Conservation (phyloP, 139 green algal species). For the Zygnema cylindricum region DNA sequence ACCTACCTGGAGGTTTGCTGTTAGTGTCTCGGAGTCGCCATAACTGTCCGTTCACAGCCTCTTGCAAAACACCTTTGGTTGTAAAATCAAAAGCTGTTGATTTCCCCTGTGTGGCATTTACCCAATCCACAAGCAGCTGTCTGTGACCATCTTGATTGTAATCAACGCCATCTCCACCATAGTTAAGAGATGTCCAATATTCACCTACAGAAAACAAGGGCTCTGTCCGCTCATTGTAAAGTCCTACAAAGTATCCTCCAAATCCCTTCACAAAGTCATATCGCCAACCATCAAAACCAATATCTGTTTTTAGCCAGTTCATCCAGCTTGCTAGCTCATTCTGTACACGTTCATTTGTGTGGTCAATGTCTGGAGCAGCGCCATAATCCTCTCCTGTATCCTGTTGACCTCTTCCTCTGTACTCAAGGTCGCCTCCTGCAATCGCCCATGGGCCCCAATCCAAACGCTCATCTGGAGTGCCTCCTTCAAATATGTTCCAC, state of each 20-base stretch:
- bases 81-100: slow-evolving; percentile 71
- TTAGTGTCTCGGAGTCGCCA: slow-evolving; percentile 47
- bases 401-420: slow-evolving; percentile 65
- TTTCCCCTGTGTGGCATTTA: slow-evolving; percentile 53
- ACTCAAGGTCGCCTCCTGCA: slow-evolving; percentile 76
- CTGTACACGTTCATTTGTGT: slow-evolving; percentile 79
- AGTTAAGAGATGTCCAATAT: slow-evolving; percentile 72
- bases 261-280: slow-evolving; percentile 69
- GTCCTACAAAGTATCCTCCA: slow-evolving; percentile 36
- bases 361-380: slow-evolving; percentile 87
- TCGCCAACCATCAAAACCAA: slow-evolving; percentile 75
- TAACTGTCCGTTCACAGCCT: slow-evolving; percentile 58
- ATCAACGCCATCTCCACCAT: slow-evolving; percentile 24
- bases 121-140: slow-evolving; percentile 67
- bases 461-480: slow-evolving; percentile 63
- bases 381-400: slow-evolving; percentile 74
- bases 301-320: slow-evolving; percentile 68
- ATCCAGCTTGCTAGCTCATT: slow-evolving; percentile 80
- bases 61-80: slow-evolving; percentile 70
- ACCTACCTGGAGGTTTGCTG: slow-evolving; percentile 56
- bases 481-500: slow-evolving; percentile 61
- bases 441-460: slow-evolving; percentile 88
- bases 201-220: slow-evolving; percentile 77
- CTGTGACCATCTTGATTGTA: slow-evolving; percentile 62
- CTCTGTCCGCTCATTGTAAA: slow-evolving; percentile 66